Evolutionary conservation across 768 basidiomycete species (phyloP).

Genomic region (Suillus cothurnatus): DNA sequence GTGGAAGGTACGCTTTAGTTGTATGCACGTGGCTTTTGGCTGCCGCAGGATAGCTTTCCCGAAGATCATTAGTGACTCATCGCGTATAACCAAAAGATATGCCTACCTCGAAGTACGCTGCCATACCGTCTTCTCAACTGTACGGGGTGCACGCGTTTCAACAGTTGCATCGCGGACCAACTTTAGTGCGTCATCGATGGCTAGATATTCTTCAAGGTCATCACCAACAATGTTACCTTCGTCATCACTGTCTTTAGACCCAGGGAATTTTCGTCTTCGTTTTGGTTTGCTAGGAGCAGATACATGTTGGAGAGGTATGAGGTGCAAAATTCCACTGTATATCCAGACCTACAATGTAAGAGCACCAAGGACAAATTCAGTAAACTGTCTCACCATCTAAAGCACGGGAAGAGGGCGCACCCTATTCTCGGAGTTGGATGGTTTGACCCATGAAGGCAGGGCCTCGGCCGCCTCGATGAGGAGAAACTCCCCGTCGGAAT

Average conservation of each 20-base stretch:
- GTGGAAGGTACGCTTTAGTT: constrained; percentile 79
- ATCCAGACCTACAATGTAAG: constrained; percentile 84
- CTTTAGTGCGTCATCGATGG: constrained; percentile 60
- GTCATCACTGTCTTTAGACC: constrained; percentile 50
- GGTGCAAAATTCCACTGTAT: constrained; percentile 76
- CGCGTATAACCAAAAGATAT: not conserved
- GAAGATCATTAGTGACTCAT: constrained; percentile 3
- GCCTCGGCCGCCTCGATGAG: constrained; percentile 94
- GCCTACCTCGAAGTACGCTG: constrained; percentile 65
- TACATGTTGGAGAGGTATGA: constrained; percentile 77
- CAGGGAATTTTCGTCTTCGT: constrained; percentile 46
- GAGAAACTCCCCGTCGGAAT: constrained; percentile 95
- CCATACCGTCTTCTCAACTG: constrained; percentile 71
- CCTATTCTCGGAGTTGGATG: constrained; percentile 89
- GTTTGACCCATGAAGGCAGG: constrained; percentile 89
- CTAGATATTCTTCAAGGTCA: constrained; percentile 53
- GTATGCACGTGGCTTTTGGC: constrained; percentile 69
- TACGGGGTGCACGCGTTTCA: constrained; percentile 60
- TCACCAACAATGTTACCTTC: constrained; percentile 44
- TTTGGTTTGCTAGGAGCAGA: constrained; percentile 66
- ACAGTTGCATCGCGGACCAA: constrained; percentile 55
- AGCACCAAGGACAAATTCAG: constrained; percentile 31
- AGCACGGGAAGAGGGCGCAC: constrained; percentile 53
- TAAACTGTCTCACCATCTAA: constrained; percentile 33
- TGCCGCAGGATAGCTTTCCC: constrained; percentile 67